Evolutionary conservation across 2,329 filamentous ascomycete genomes (phyloP), one percentile per base, ranked within the genome.

Genomic region (Ophiostoma quercus): DNA sequence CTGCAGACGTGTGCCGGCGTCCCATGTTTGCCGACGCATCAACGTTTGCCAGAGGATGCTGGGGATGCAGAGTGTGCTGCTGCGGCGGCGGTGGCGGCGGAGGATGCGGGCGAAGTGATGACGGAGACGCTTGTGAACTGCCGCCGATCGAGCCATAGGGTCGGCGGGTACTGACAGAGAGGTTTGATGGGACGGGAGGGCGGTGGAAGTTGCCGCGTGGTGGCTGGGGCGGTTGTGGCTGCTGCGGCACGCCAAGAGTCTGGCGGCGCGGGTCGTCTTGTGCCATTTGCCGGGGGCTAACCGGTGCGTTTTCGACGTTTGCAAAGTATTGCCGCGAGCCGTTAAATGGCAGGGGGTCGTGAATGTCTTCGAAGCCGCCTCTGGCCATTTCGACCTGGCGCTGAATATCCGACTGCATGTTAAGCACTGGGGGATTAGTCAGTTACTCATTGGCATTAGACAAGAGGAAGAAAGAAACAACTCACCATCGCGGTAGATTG

Each of bases 1-100:
- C 95, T 71, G 95, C 95, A 54, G 94, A 94, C 1, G 95, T 99
- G 79, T 99, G 95, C 72, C 94, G 88, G 73, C 94, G 89, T 63
- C 88, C 87, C 66, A 97, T 83, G 75, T 87, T 85, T 47, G 89
- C 87, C 43, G 87, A 85, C 34, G 85, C 84, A 74, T 88, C 84
- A 41, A 87, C 83, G 79, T 84, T 73, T 83, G 84, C 67, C 68
- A 79, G 68, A 14, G 76, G 76, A 79, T 83, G 78, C 76, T 83
- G 79, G 22, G 65, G 67, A n/a, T 9, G 71, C 77, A 76, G 81
- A 67, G 34, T 16, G 12, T 32, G 66, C 25, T 14, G 65, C 14
- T 1, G 22, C 19, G 67, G 70, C 2, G 67, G 79, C 14, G 80
- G 81, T 70, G 89, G 88, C n/a, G 88, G 87, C 16, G 88, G 87